Base-by-base conservation (phyloP, 768 basidiomycete species). In the Termitomyces sp. region DNA sequence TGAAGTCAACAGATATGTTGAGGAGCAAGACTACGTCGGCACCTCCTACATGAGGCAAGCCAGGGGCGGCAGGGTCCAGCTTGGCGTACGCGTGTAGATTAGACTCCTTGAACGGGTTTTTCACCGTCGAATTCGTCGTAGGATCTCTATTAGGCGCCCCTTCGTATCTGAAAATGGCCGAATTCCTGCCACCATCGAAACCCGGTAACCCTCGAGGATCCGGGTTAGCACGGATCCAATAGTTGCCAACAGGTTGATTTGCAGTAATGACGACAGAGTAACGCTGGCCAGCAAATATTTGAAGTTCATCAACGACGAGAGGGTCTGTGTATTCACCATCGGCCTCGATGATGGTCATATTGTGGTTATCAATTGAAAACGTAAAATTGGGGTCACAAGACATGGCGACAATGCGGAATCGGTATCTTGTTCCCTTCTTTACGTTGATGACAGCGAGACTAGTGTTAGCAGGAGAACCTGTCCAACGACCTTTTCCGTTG, bases 311-410 rank as follows among this genome's bases (percentile, higher is more conserved):
- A 6, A 80, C 81, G 3, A 68, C 65, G 6, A 78, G 67, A 0
- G 83, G 79, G 22, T 64, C 45, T 0, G 74, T 75, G 61, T 78
- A 77, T 42, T 66, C 70, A 1, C 78, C 76, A 47, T 85, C 84
- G 2, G 67, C 79, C 62, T 85, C 83, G 42, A 85, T 83, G 55
- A 85, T 69, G 6, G 78, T 82, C 72, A 82, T 63, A 6, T 66
- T 67, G 58, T 82, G 81, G 16, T 72, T 69, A 60, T 81, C 77
- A 36, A 82, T 76, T 1, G 75, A 68, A 64, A 82, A 81, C 32
- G 65, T 68, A 65, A 72, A 81, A 49, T 67, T 68, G 26, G 70
- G 65, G 51, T 68, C 70, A 64, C 72, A 75, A 20, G 71, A 70
- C 59, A 72, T 64, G 42, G 68, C 69, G 47, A 76, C 61, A 14